Conservation (phyloP, 2,329 filamentous ascomycete genomes). For the Sclerotinia nivalis region DNA sequence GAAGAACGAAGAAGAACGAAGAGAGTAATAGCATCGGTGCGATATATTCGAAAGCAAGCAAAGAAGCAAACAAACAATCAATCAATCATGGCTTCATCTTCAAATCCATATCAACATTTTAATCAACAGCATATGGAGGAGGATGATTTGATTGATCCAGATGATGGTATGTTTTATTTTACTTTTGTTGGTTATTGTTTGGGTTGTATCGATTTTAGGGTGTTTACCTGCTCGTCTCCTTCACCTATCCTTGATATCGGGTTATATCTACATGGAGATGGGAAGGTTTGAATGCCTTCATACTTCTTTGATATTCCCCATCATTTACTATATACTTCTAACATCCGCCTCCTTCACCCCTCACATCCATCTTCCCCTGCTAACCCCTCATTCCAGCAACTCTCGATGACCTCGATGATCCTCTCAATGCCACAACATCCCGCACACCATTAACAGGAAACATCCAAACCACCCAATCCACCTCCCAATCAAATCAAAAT, state of each 20-base stretch:
- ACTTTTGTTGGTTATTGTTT: background rate
- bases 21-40: too few relatives aligned
- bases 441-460: constrained; percentile 81
- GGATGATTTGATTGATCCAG: constrained; percentile 75
- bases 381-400: constrained; percentile 23
- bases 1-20: too few relatives aligned
- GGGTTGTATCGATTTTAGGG: background rate
- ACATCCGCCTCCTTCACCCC: background rate
- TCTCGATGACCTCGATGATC: constrained; percentile 82
- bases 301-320: background rate
- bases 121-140: constrained; percentile 61
- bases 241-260: background rate
- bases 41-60: background rate
- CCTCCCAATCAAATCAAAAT: constrained; percentile 66
- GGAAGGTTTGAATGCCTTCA: too few relatives aligned
- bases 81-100: constrained; percentile 41
- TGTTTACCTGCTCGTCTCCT: too few relatives aligned
- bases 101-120: constrained; percentile 57
- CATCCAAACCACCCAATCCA: constrained; percentile 57
- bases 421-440: constrained; percentile 76
- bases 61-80: too few relatives aligned
- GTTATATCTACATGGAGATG: background rate
- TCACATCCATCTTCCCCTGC: background rate
- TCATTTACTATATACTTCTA: background rate
- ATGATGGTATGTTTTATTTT: constrained; percentile 61